Percentiles rank a stretch among this genome's conserved stretches.
Conservation (phyloP, 176 grass and related monocot genomes). For the Urochloa ruziziensis region DNA sequence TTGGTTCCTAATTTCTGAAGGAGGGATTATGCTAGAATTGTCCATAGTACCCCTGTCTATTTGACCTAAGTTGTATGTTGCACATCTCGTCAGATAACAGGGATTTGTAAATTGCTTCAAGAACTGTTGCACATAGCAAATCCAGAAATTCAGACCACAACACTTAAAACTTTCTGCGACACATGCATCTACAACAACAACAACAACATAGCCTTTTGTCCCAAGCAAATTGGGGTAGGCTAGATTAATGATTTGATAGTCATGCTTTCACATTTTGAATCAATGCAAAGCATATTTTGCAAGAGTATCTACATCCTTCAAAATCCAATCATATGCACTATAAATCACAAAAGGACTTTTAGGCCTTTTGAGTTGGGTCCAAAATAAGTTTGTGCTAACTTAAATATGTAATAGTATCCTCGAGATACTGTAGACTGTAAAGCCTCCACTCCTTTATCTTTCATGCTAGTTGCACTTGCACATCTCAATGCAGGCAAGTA, state of each 20-base stretch:
- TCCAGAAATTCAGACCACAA: no score
- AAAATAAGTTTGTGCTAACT: not conserved
- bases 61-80: no score
- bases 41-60: no score
- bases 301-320: slow-evolving; percentile 2
- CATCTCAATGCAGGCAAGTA: not conserved
- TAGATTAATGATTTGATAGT: not conserved
- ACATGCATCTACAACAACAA: not conserved
- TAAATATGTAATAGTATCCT: slow-evolving; percentile 2
- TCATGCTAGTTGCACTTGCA: not conserved
- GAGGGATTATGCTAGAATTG: no score
- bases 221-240: no score
- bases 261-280: not conserved
- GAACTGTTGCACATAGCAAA: no score
- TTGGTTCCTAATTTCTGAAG: no score
- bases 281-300: not conserved
- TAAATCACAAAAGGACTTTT: not conserved
- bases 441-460: not conserved
- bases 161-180: no score
- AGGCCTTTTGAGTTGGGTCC: not conserved
- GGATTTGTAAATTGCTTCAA: no score
- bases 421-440: not conserved
- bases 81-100: no score
- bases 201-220: no score
- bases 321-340: slow-evolving; percentile 16